Percentiles rank a stretch among this genome's conserved stretches.
Evolutionary conservation across 176 grass and related monocot species (phyloP).

Genomic region (Elymus sibiricus): DNA sequence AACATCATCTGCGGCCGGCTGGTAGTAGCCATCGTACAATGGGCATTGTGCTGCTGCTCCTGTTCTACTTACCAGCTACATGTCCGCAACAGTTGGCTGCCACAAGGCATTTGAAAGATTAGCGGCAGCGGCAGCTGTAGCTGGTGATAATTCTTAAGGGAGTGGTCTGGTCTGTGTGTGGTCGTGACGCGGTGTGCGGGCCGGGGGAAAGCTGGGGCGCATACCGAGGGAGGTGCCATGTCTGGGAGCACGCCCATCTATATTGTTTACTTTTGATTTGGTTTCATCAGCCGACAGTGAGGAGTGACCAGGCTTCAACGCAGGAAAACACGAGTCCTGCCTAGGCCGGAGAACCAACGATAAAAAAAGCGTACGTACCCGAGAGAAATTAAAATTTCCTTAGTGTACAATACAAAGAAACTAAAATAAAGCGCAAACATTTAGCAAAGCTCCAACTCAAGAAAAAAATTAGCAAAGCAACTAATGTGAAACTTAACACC

Average conservation of each 20-base stretch:
- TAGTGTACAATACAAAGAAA: no score
- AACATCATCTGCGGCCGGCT: neutral
- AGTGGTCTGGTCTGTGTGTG: neutral
- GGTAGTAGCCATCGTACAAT: neutral
- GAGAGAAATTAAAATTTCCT: no score
- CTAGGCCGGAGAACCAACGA: no score
- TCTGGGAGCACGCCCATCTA: neutral
- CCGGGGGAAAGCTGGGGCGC: neutral
- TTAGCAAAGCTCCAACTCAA: no score
- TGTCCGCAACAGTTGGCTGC: neutral
- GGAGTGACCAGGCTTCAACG: neutral
- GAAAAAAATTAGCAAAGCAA: no score
- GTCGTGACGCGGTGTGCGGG: neutral
- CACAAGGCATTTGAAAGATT: neutral
- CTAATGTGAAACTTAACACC: no score
- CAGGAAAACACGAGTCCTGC: neutral
- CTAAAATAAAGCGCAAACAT: no score
- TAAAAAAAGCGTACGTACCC: no score
- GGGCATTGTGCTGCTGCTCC: neutral
- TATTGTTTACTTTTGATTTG: conserved; percentile 14
- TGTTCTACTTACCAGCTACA: neutral
- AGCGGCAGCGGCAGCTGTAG: neutral
- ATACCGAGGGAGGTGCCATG: conserved; percentile 18
- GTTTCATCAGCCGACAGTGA: neutral
- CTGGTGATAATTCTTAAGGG: neutral